These are phyloP conservation scores for Boeremia exigua DNA, from an alignment of 2,329 filamentous ascomycete genomes.

Conservation along the genomic window DNA sequence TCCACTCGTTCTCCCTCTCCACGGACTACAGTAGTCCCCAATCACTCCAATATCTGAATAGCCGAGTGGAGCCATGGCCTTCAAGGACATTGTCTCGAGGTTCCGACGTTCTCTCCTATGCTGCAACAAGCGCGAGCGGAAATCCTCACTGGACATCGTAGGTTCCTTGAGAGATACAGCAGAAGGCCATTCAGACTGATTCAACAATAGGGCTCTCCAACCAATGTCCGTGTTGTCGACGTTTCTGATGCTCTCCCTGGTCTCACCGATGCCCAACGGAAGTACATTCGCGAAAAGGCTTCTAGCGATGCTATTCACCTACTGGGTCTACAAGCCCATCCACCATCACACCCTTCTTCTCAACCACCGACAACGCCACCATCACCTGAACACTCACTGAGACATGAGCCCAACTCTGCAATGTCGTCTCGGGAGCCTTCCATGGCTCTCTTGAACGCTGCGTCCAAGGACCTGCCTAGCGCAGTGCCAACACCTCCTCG, in stretches of 20 bases:
- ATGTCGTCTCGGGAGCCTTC: slow-evolving; percentile 26
- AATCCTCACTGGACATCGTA: slow-evolving; percentile 32
- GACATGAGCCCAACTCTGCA: slow-evolving; percentile 13
- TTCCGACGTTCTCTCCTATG: slow-evolving; percentile 35
- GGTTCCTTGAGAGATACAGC: background rate
- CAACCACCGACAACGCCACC: slow-evolving; percentile 20
- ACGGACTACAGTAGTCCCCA: background rate
- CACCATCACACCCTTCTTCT: slow-evolving; percentile 21
- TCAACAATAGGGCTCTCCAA: slow-evolving; percentile 33
- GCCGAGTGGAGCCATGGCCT: slow-evolving; percentile 24
- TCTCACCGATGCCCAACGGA: slow-evolving; percentile 37
- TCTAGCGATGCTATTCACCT: slow-evolving; percentile 37
- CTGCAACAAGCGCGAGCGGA: slow-evolving; percentile 29
- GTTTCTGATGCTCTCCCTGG: slow-evolving; percentile 36
- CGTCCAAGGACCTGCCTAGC: slow-evolving; percentile 30
- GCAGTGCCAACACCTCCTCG: slow-evolving; percentile 29
- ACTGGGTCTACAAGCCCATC: slow-evolving; percentile 25
- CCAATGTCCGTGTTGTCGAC: slow-evolving; percentile 39
- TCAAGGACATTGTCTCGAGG: slow-evolving; percentile 31
- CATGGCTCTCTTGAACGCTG: slow-evolving; percentile 29
- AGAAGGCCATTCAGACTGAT: background rate
- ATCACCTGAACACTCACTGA: slow-evolving; percentile 20
- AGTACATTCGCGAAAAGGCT: slow-evolving; percentile 40
- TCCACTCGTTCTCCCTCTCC: background rate
- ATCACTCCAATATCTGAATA: background rate